Base-by-base conservation (phyloP, 495 filamentous ascomycete species). In the Tuber microsphaerosporum region DNA sequence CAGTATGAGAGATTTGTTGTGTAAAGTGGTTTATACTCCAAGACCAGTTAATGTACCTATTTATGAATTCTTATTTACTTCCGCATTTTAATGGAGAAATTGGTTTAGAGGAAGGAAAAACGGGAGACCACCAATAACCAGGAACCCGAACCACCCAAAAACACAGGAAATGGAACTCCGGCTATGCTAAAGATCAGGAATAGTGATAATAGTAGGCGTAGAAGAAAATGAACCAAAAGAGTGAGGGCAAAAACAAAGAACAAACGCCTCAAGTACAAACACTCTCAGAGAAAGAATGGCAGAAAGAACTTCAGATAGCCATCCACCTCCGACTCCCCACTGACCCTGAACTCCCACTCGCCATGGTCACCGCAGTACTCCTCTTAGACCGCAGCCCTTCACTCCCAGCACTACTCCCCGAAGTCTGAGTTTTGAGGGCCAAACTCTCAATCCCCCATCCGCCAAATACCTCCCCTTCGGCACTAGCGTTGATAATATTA, bases 351-450 rank as follows among this genome's bases (percentile, higher is more conserved):
- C 56, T 65, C 26, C 56, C 56, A 70, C 77, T 79, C 41, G 65
- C 46, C n/a, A 71, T 73, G 2, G 76, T 75, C 10, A 65, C 46
- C 2, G 73, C 73, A 34, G 77, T 78, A 19, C 73, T 73, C 76
- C 75, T 77, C 4, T 73, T 75, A 7, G 76, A 61, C 12, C 16
- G 17, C 12, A 16, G 26, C n/a, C n/a, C 12, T 2, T 16, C 76
- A 26, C 76, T 79, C 42, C 76, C 73, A 19, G 44, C 19, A 43
- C 77, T 79, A 14, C 76, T 75, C 37, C 74, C 44, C 48, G 51
- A 39, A 5, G 76, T 75, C 61, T 78, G 39, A 22, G 73, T 73
- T n/a, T 71, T 71, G 76, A 42, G 39, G 72, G 0, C 70, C 17
- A 73, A 79, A 65, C 34, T 56, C 65, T 71, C 75, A 19, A 68